Base-by-base conservation (phyloP, 1,284 basidiomycete species). In the Ganoderma leucocontextum region DNA sequence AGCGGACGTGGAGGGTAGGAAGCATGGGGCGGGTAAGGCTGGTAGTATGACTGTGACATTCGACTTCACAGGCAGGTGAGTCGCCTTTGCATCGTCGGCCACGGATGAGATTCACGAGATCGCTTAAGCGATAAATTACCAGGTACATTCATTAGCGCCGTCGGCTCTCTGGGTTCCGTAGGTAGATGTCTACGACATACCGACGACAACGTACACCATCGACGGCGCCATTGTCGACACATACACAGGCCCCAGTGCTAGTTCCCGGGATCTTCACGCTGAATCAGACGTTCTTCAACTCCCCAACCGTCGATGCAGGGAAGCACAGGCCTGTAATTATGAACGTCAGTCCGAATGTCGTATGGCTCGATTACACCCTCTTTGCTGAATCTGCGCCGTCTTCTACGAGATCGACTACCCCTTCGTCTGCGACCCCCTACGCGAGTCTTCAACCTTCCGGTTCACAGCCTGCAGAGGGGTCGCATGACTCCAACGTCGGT, bases 331-430 rank as follows among this genome's bases (percentile, higher is more conserved):
- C 74, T 2, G 63, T 69, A 7, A 65, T 75, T 52, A 73, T 68
- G 2, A 75, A 73, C 57, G 12, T 66, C 4, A 73, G 36, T 12
- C 74, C 74, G 7, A 73, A 65, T 52, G 53, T 64, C 3, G 65
- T 65, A n/a, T 73, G 72, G 74, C 68, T 75, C 36, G 74, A 75
- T 52, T 72, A 70, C 33, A 67, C 72, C 33, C 29, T 59, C n/a
- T 73, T 41, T 17, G 13, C 13, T 17, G 66, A 61, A 49, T 65
- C 15, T 52, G 39, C 9, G 22, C 59, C 12, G 10, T 36, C 9
- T 29, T 29, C 29, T 29, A 29, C 29, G 29, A 29, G 29, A 29
- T 29, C 29, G 29, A 29, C 29, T 29, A 29, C 29, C 29, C 29
- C 2, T 1, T 29, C 29, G 8, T 5, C 17, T 41, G 6, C 25